Conservation (phyloP, 2,329 filamentous ascomycete species). For the Lasiodiplodia citricola region DNA sequence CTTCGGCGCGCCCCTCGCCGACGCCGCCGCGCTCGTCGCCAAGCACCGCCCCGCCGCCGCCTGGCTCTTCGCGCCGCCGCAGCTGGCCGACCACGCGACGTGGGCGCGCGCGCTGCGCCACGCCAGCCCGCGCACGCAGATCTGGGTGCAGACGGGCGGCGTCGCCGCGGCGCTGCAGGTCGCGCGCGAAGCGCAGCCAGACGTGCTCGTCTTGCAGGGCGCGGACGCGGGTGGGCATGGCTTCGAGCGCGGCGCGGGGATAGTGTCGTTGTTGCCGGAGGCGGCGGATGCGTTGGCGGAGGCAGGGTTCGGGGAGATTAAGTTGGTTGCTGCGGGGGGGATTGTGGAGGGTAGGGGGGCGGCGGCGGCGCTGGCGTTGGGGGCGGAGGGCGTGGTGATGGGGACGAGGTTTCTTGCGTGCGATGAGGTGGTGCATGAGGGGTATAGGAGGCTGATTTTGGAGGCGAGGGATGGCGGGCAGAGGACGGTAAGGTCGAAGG, state of each 20-base stretch:
- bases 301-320: conserved; percentile 31
- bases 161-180: conserved; percentile 47
- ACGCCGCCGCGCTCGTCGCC: neutral
- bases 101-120: neutral
- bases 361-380: conserved; percentile 61
- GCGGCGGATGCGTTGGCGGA: conserved; percentile 47
- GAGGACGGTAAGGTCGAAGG: neutral
- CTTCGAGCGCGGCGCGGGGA: conserved; percentile 53
- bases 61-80: conserved; percentile 68
- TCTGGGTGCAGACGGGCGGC: conserved; percentile 68
- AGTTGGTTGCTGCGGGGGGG: conserved; percentile 58
- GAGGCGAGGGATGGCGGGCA: neutral
- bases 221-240: conserved; percentile 51
- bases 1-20: neutral
- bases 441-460: neutral
- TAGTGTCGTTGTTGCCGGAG: conserved; percentile 65
- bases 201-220: conserved; percentile 67
- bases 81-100: conserved; percentile 35
- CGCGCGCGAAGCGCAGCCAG: conserved; percentile 52
- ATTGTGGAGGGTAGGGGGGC: conserved; percentile 62
- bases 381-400: conserved; percentile 60
- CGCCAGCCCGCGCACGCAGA: conserved; percentile 40
- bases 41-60: conserved; percentile 57
- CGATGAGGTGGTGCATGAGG: neutral
- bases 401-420: conserved; percentile 60